Base-by-base conservation (phyloP, 2,329 filamentous ascomycete species). In the Arthrobotrys musiformis region DNA sequence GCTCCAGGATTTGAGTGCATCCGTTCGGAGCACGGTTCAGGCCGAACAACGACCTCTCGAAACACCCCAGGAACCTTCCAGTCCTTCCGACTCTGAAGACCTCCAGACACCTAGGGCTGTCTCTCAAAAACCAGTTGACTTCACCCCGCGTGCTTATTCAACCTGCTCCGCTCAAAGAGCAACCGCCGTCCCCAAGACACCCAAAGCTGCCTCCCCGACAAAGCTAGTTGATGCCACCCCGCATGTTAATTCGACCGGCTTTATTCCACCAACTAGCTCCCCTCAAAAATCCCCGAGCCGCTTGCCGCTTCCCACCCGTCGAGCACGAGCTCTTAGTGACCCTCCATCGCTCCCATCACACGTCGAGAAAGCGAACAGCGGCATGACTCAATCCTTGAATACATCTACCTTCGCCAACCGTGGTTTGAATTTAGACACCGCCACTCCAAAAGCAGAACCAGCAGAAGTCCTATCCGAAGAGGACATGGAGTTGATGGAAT, bases 401-500 rank as follows among this genome's bases (percentile, higher is more conserved):
- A 33, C 50, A 5, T 33, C 15, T 15, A 35, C 50, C 26, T 56
- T 56, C 13, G 3, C 50, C n/a, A n/a, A 35, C 6, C 50, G 50
- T 22, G 26, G 8, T 6, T 58, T 17, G 54, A 30, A 58, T 15
- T n/a, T 58, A 19, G 54, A 58, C 37, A 11, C 58, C 26, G 19
- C 30, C 9, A 24, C 58, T n/a, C 33, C 44, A 52, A 52, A 66
- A 42, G 56, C 37, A 9, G 66, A 58, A 6, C 60, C 60, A 42
- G 15, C 30, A 1, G 42, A 60, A 26, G 9, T 37, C 7, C 48
- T 77, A 11, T 52, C 66, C 8, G 66, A 70, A 35, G 50, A 70
- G n/a, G 66, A 77, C n/a, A 35, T 19, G 13, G 28, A 26, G 13
- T 19, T 77, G n/a, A 30, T 77, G 50, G 66, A 70, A 2, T 46